Conservation (phyloP, 1,284 basidiomycete genomes). For the Lentinula novae-zelandiae region DNA sequence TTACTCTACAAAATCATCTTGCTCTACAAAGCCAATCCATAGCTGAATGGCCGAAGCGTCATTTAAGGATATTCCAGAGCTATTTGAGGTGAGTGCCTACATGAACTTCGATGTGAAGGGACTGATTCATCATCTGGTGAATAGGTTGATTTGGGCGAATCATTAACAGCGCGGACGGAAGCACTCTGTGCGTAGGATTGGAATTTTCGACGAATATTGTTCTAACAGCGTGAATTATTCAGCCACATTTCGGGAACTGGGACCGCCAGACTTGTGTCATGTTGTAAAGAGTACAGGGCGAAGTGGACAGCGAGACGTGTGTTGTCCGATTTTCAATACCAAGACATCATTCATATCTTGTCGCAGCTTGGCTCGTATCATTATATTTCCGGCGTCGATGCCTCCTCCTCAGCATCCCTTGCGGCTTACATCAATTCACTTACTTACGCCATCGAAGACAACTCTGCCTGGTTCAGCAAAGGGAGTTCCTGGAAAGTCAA, state of each 20-base stretch:
- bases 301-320: slow-evolving; percentile 80
- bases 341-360: slow-evolving; percentile 12
- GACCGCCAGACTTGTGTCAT: slow-evolving; percentile 96
- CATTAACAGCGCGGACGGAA: slow-evolving; percentile 88
- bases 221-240: neutral
- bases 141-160: slow-evolving; percentile 89
- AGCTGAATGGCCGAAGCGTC: slow-evolving; percentile 45
- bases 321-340: slow-evolving; percentile 8
- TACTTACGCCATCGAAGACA: slow-evolving; percentile 92
- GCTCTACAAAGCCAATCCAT: neutral
- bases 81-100: slow-evolving; percentile 44
- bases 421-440: slow-evolving; percentile 98
- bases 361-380: slow-evolving; percentile 87
- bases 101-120: neutral
- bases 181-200: slow-evolving; percentile 67
- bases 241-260: slow-evolving; percentile 95
- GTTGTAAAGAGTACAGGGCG: slow-evolving; percentile 90
- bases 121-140: slow-evolving; percentile 8
- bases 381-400: slow-evolving; percentile 94
- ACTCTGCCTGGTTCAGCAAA: slow-evolving; percentile 90
- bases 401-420: slow-evolving; percentile 93
- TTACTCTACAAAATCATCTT: neutral
- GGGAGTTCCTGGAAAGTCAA: slow-evolving; percentile 88
- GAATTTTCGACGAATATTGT: neutral
- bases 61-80: slow-evolving; percentile 62